Base-by-base conservation (phyloP, 1,139 yeast species). In the Saccharomyces hybrid region DNA sequence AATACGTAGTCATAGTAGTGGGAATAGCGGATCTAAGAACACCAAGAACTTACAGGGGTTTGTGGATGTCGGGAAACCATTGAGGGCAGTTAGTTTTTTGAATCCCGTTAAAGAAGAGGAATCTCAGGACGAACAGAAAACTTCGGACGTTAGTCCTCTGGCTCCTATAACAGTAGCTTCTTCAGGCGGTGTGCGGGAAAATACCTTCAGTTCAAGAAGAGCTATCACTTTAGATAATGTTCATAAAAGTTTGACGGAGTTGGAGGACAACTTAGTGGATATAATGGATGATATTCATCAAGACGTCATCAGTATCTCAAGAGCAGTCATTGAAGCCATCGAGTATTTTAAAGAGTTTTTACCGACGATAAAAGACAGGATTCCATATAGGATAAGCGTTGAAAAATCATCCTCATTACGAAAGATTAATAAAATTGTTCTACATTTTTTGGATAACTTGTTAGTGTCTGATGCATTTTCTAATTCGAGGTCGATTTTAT, bases 401-500 rank as follows among this genome's bases (percentile, higher is more conserved):
- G 72, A 71, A 54, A 67, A 72, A 16, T 75, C 71, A 47, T 64
- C 69, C 4, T 62, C 71, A 44, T 69, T 85, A 51, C 72, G 86
- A 51, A 77, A 74, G 55, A 73, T 88, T 27, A 70, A 88, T 63
- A 85, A 84, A 60, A 76, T 80, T 4, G 80, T 82, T 44, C 74
- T 88, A 32, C 82, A 85, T 64, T 77, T 87, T 59, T 74, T 83
- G 57, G 96, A 89, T 67, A 85, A 85, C 63, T 69, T 85, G 49
- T 75, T 88, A 50, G 70, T 75, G 44, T 82, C 81, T 48, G 83
- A 81, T 27, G 93, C 82, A 2, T 84, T 82, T 67, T 78, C 80
- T 50, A 83, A 83, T 61, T 78, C 89, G n/a, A 80, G 81, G 63
- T 76, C 84, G 31, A 73, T 85, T 48, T 74, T 88, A 47, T 75